These are phyloP conservation scores for Macrolepiota fuliginosa DNA, from an alignment of 768 basidiomycete genomes.

Conservation along the genomic window DNA sequence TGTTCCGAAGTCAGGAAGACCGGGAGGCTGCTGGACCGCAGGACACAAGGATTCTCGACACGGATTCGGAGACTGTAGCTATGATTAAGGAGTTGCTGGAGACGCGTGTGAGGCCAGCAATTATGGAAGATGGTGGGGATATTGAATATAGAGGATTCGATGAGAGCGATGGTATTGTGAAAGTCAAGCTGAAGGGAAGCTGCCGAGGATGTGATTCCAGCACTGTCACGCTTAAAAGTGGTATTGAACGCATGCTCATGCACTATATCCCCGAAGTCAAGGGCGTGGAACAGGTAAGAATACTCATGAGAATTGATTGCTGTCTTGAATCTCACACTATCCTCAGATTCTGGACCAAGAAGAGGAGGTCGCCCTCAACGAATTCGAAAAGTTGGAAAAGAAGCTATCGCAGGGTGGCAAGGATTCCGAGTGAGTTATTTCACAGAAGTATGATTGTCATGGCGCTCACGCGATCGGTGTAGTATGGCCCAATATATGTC, in stretches of 20 bases:
- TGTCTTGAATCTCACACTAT: background rate
- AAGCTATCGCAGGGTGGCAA: constrained; percentile 46
- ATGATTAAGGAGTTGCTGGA: constrained; percentile 99
- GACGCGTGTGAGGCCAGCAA: constrained; percentile 91
- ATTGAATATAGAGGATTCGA: constrained; percentile 93
- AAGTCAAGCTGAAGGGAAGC: constrained; percentile 92
- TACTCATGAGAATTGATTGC: background rate
- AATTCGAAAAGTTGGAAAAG: constrained; percentile 86
- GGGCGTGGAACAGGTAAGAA: constrained; percentile 78
- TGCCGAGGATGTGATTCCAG: constrained; percentile 95
- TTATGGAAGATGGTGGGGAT: constrained; percentile 99
- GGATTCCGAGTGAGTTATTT: constrained; percentile 40
- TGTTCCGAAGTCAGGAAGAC: constrained; percentile 85
- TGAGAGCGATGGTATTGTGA: constrained; percentile 73
- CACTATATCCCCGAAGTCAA: constrained; percentile 98
- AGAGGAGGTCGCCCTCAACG: constrained; percentile 80
- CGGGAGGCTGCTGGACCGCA: constrained; percentile 82
- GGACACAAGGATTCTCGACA: constrained; percentile 91
- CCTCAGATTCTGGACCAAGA: constrained; percentile 84
- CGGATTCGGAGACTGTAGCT: constrained; percentile 93
- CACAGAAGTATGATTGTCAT: background rate
- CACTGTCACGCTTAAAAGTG: constrained; percentile 92
- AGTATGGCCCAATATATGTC: constrained; percentile 89
- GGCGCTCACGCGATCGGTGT: constrained; percentile 9
- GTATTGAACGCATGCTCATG: constrained; percentile 98